Conservation (phyloP, 2,329 filamentous ascomycete genomes). For the Trichoderma citrinoviride region DNA sequence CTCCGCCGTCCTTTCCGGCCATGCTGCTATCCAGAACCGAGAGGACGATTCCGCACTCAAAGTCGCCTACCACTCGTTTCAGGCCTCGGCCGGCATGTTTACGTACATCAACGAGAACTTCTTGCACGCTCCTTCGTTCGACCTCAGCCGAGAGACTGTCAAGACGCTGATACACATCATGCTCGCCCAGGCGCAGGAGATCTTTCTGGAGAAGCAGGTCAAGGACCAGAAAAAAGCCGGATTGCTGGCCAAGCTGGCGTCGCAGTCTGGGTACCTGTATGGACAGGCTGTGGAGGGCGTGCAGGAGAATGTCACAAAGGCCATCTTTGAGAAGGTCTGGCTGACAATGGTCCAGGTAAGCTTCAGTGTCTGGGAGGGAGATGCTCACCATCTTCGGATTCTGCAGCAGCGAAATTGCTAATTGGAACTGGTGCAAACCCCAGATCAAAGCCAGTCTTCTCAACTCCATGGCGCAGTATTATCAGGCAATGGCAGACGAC, state of each 20-base stretch:
- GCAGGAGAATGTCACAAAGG: slow-evolving; percentile 87
- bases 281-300: slow-evolving; percentile 83
- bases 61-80: slow-evolving; percentile 96
- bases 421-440: background rate
- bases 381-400: background rate
- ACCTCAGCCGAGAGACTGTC: slow-evolving; percentile 91
- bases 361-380: background rate
- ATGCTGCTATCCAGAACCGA: slow-evolving; percentile 89
- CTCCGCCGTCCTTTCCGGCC: slow-evolving; percentile 90
- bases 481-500: slow-evolving; percentile 86
- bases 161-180: slow-evolving; percentile 91
- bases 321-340: slow-evolving; percentile 94
- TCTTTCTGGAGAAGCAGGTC: slow-evolving; percentile 95
- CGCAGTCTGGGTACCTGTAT: slow-evolving; percentile 86
- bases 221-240: slow-evolving; percentile 89
- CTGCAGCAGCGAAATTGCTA: background rate
- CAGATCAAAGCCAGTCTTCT: slow-evolving; percentile 78
- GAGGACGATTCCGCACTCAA: slow-evolving; percentile 92
- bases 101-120: slow-evolving; percentile 99
- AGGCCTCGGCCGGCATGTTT: slow-evolving; percentile 98
- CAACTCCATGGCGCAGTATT: slow-evolving; percentile 86
- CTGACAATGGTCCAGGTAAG: slow-evolving; percentile 72
- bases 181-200: slow-evolving; percentile 93
- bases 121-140: slow-evolving; percentile 92
- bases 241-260: slow-evolving; percentile 86